Evolutionary conservation across 495 filamentous ascomycete species (phyloP).

Genomic region (Penicillium egyptiacum): DNA sequence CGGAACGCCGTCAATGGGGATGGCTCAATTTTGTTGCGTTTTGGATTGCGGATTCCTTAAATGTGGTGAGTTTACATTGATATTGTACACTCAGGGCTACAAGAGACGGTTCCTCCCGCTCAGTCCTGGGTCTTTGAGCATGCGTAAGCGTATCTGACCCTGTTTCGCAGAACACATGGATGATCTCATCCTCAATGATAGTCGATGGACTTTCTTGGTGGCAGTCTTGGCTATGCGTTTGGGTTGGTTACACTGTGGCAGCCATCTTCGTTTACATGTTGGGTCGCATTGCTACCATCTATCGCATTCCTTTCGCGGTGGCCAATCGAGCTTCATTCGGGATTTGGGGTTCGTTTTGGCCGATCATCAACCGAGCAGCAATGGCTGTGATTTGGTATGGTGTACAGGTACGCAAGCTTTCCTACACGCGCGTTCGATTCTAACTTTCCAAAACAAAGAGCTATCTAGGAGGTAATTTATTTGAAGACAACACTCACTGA

Average conservation of each 20-base stretch:
- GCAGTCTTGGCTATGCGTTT: conserved; percentile 86
- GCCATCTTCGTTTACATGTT: conserved; percentile 66
- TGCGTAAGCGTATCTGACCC: background rate
- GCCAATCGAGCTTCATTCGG: no score
- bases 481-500: no score
- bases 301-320: no score
- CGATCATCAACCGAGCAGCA: no score
- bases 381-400: no score
- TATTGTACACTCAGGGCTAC: background rate
- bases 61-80: conserved; percentile 53
- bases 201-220: conserved; percentile 80
- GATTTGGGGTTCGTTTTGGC: no score
- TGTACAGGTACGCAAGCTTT: no score
- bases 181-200: conserved; percentile 83
- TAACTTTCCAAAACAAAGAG: no score
- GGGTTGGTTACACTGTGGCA: conserved; percentile 76
- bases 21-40: conserved; percentile 79
- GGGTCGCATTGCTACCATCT: no score
- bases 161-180: conserved; percentile 73
- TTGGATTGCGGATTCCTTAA: conserved; percentile 89
- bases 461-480: no score
- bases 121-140: background rate
- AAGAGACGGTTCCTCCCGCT: background rate
- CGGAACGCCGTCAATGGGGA: conserved; percentile 69
- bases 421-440: no score